Evolutionary conservation across 1,284 basidiomycete species (phyloP).

Genomic region (Kalmanozyma brasiliensis): DNA sequence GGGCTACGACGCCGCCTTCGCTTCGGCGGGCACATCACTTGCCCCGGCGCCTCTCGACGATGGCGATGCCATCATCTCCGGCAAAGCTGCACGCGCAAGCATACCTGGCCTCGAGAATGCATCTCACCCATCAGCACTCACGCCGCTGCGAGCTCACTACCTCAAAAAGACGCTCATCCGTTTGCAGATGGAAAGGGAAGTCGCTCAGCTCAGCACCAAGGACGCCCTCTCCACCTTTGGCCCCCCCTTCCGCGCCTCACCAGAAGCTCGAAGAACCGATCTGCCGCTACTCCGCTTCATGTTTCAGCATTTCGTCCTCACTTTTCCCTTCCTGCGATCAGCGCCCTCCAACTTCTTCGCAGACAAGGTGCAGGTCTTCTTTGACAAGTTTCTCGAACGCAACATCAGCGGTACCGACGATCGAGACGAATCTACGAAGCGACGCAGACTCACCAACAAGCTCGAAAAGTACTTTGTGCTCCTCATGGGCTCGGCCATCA

Average conservation of each 20-base stretch:
- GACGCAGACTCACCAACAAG: constrained; percentile 49
- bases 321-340: constrained; percentile 64
- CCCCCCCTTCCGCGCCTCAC: constrained; percentile 63
- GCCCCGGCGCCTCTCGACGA: constrained; percentile 21
- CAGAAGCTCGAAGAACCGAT: constrained; percentile 40
- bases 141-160: constrained; percentile 89
- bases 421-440: constrained; percentile 54
- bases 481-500: constrained; percentile 60
- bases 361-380: constrained; percentile 66
- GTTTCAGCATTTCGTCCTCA: constrained; percentile 66
- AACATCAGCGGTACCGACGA: constrained; percentile 61
- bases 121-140: constrained; percentile 70
- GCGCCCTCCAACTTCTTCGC: constrained; percentile 66
- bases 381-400: constrained; percentile 60
- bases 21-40: constrained; percentile 45
- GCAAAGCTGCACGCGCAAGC: constrained; percentile 37
- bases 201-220: constrained; percentile 49
- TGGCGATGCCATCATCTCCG: constrained; percentile 21
- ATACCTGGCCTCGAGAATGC: constrained; percentile 36
- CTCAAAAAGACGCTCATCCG: constrained; percentile 93
- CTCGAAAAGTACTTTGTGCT: constrained; percentile 56
- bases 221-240: constrained; percentile 65
- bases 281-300: constrained; percentile 64
- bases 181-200: constrained; percentile 77
- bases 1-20: constrained; percentile 43